Evolutionary conservation across 352 stramenopile genomes (phyloP), one percentile per base, ranked within the genome.

Genomic region (Phytopythium mirpurense): DNA sequence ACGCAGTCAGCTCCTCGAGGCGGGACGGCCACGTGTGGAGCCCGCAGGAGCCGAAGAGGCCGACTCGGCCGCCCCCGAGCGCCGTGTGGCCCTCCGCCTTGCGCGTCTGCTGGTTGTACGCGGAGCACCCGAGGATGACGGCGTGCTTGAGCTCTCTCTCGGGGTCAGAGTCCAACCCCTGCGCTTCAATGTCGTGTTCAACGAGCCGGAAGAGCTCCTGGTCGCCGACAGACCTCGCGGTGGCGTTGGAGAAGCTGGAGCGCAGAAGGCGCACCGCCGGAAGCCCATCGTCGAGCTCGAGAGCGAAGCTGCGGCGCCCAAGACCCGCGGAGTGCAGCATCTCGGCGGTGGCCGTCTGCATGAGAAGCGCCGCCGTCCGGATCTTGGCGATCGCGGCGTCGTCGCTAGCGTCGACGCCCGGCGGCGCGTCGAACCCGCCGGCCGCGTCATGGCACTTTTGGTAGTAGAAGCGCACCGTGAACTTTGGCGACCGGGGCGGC

Each of bases 91-190:
- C 80, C 40, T 86, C 68, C 0, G 80, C 59, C 21, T 75, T 69
- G 37, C 70, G 65, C n/a, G 68, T 83, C 43, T 54, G 35, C 0
- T 50, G 56, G 54, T 88, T 87, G 64, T 72, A 88, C 44, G 55
- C 68, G 9, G 80, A 88, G 44, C 75, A 88, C 0, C 78, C 78
- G 6, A 90, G 66, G 42, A 90, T 76, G n/a, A 88, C 78, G 0
- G 68, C 74, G 57, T 90, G 78, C 44, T 88, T 90, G 46, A 82
- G 72, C 48, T 74, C 21, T 7, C 66, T 27, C 21, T 68, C 57
- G 0, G 56, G 38, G 44, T 78, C 49, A 0, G 51, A 34, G 37
- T 86, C 67, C 26, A 70, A 48, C 1, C 71, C 72, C 1, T 57
- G 35, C 0, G 62, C 63, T 31, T 69, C 51, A n/a, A 88, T 84